Evolutionary conservation across 2,329 filamentous ascomycete species (phyloP).

Genomic region (Arachnomyces sp.): DNA sequence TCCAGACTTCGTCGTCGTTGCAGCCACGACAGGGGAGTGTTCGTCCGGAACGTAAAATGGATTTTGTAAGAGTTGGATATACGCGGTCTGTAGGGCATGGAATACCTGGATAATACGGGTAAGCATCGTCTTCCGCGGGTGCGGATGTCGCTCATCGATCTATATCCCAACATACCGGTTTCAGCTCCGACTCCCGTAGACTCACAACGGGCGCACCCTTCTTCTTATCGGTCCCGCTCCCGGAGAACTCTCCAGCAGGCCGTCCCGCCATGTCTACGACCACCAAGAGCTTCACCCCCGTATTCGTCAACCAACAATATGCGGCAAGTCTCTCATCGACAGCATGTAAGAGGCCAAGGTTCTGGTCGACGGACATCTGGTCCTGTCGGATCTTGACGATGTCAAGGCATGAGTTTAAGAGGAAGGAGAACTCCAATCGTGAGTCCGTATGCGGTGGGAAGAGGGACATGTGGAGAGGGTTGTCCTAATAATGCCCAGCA

Average conservation of each 20-base stretch:
- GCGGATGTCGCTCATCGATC: neutral
- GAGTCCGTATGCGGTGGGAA: slow-evolving; percentile 64
- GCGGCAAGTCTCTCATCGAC: slow-evolving; percentile 87
- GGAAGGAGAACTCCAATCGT: slow-evolving; percentile 74
- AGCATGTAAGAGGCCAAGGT: slow-evolving; percentile 85
- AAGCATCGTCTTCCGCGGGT: neutral
- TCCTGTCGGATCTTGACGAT: slow-evolving; percentile 81
- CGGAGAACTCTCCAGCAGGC: slow-evolving; percentile 24
- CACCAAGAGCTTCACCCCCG: slow-evolving; percentile 80
- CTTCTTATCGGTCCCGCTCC: slow-evolving; percentile 17
- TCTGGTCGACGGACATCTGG: slow-evolving; percentile 64
- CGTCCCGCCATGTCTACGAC: slow-evolving; percentile 84
- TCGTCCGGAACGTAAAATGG: slow-evolving; percentile 91
- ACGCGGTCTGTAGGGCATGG: slow-evolving; percentile 83
- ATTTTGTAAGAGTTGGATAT: slow-evolving; percentile 80
- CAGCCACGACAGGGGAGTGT: slow-evolving; percentile 53
- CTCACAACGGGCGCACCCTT: slow-evolving; percentile 47
- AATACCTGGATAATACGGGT: slow-evolving; percentile 54
- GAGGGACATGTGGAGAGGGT: slow-evolving; percentile 85
- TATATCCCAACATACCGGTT: slow-evolving; percentile 48
- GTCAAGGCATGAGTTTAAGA: slow-evolving; percentile 85
- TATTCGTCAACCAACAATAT: slow-evolving; percentile 96
- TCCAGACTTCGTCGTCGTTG: slow-evolving; percentile 35
- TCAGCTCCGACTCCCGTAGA: slow-evolving; percentile 76
- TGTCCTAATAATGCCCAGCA: slow-evolving; percentile 58